A percentile compares a stretch with the other conserved stretches of the same genome.
phyloP scores from a whole-genome alignment of 2,329 filamentous ascomycete genomes.

The Alternaria ethzedia region DNA sequence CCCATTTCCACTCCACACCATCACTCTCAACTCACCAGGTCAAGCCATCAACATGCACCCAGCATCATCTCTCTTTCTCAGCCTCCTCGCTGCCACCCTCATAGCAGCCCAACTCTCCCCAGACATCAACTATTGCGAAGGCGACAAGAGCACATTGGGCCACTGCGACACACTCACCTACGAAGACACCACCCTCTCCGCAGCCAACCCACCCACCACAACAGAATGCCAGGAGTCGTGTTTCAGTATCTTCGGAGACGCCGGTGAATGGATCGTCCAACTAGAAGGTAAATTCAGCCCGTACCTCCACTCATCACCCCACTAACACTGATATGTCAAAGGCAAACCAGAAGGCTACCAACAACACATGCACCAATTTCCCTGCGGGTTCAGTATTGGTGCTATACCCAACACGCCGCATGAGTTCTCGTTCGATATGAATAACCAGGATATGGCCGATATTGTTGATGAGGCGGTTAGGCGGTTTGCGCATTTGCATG shows the following conservation, averaged over 20 bases:
- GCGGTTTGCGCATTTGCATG: conserved; percentile 25
- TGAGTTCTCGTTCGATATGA: conserved; percentile 24
- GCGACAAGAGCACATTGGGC: conserved; percentile 11
- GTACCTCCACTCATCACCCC: no score
- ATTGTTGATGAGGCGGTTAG: conserved; percentile 27
- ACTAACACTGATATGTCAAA: not conserved
- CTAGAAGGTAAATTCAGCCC: conserved; percentile 10
- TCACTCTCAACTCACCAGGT: not conserved
- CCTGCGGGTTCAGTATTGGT: conserved; percentile 26
- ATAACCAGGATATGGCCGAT: conserved; percentile 33
- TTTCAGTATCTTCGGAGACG: conserved; percentile 18
- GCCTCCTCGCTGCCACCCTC: conserved; percentile 1
- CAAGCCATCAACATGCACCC: not conserved
- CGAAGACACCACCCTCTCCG: conserved; percentile 18
- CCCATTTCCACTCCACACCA: not conserved
- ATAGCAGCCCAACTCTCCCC: not conserved
- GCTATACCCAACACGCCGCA: conserved; percentile 15
- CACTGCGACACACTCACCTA: conserved; percentile 26
- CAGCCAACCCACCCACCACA: conserved; percentile 11
- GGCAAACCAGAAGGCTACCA: conserved; percentile 24
- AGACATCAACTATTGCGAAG: conserved; percentile 9
- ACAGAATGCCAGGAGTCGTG: conserved; percentile 25
- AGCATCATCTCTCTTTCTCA: not conserved
- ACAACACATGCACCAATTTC: conserved; percentile 14
- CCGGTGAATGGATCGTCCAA: conserved; percentile 28